Conservation (phyloP, 2,329 filamentous ascomycete species). For the Neofusicoccum cordaticola region DNA sequence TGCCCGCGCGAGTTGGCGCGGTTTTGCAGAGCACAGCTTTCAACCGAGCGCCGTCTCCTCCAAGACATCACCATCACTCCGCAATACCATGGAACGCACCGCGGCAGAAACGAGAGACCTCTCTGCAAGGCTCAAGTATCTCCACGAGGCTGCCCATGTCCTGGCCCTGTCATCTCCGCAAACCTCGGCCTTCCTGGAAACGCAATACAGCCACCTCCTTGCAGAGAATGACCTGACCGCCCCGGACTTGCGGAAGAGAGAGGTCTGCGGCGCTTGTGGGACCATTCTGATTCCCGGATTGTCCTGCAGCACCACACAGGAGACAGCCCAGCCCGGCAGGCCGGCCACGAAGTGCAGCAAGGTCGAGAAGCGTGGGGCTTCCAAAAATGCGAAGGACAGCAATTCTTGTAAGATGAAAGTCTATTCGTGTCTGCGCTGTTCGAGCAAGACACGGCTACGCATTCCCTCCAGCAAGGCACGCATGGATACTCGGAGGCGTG, state of each 20-base stretch:
- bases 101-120: not conserved
- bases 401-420: slow-evolving; percentile 22
- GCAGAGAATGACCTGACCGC: slow-evolving; percentile 28
- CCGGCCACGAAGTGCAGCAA: not conserved
- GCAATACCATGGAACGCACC: not conserved
- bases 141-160: slow-evolving; percentile 33
- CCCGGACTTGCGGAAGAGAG: slow-evolving; percentile 16
- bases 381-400: not conserved
- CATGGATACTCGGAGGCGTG: slow-evolving; percentile 23
- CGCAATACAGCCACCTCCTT: slow-evolving; percentile 28
- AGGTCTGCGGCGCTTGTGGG: slow-evolving; percentile 38
- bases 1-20: not conserved
- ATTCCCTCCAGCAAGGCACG: slow-evolving; percentile 22
- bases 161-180: slow-evolving; percentile 33
- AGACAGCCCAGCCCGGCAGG: slow-evolving; percentile 4
- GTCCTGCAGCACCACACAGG: slow-evolving; percentile 28
- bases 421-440: slow-evolving; percentile 32
- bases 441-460: slow-evolving; percentile 29
- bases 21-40: not conserved
- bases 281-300: slow-evolving; percentile 36
- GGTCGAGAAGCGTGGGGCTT: not conserved
- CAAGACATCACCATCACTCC: not conserved
- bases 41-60: not conserved
- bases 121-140: slow-evolving; percentile 27
- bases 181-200: slow-evolving; percentile 31